Evolutionary conservation across 345 rosid species (phyloP).

Genomic region (Stellera chamaejasme): DNA sequence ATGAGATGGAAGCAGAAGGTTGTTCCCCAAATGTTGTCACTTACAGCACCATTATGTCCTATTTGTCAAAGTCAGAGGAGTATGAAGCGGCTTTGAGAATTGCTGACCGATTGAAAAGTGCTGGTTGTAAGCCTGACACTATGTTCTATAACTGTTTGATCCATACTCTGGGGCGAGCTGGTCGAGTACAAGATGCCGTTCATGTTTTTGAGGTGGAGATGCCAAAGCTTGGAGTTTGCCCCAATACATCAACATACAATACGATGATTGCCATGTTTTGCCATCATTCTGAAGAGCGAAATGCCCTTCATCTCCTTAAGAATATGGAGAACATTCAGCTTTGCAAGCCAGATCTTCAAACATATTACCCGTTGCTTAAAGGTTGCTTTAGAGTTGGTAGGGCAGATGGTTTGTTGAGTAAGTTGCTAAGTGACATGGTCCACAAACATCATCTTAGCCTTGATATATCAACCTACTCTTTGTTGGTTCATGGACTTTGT

Average conservation of each 20-base stretch:
- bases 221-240: conserved; percentile 32
- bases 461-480: conserved; percentile 58
- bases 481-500: conserved; percentile 73
- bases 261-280: conserved; percentile 78
- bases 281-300: conserved; percentile 32
- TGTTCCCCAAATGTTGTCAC: conserved; percentile 62
- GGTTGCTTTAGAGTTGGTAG: conserved; percentile 58
- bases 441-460: conserved; percentile 74
- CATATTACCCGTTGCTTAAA: conserved; percentile 62
- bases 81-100: conserved; percentile 51
- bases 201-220: conserved; percentile 50
- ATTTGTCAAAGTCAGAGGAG: conserved; percentile 42
- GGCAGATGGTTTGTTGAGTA: conserved; percentile 39
- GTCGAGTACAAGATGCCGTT: conserved; percentile 44
- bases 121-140: conserved; percentile 46
- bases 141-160: conserved; percentile 68
- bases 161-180: conserved; percentile 55
- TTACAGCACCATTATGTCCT: conserved; percentile 60
- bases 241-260: conserved; percentile 61
- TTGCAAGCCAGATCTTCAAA: conserved; percentile 63
- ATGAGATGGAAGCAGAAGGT: conserved; percentile 59
- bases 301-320: conserved; percentile 40
- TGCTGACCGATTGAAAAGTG: conserved; percentile 37
- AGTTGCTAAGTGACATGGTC: conserved; percentile 56
- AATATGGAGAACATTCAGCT: conserved; percentile 39